Conservation (phyloP, 202 grass and related monocot genomes). For the Alloteropsis angusta region DNA sequence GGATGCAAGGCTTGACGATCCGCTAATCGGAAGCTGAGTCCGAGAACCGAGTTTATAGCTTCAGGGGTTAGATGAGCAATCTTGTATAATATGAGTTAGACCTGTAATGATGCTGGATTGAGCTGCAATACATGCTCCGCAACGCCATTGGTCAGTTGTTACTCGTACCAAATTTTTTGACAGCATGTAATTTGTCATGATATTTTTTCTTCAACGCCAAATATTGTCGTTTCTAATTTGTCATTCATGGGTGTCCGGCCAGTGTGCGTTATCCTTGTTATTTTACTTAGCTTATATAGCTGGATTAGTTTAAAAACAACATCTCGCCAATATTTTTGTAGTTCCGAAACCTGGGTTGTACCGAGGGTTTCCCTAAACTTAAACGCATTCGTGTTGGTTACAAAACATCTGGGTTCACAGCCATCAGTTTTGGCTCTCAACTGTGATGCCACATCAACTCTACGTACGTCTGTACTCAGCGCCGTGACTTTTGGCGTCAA, state of each 20-base stretch:
- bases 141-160: not conserved
- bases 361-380: not conserved
- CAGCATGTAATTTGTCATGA: not conserved
- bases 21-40: not conserved
- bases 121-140: not conserved
- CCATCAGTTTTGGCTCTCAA: too few relatives aligned
- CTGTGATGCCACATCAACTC: too few relatives aligned
- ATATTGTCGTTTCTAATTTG: not conserved
- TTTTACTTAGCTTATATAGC: too few relatives aligned
- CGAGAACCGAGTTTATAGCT: slow-evolving; percentile 3
- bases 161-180: not conserved
- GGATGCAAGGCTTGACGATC: slow-evolving; percentile 48
- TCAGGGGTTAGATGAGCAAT: slow-evolving; percentile 16
- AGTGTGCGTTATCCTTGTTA: not conserved
- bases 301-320: not conserved
- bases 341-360: not conserved
- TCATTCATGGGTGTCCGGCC: not conserved
- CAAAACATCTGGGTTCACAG: too few relatives aligned
- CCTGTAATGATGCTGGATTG: not conserved
- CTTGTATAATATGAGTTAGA: slow-evolving; percentile 15
- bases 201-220: not conserved
- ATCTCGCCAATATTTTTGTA: not conserved
- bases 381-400: not conserved
- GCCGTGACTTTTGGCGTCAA: too few relatives aligned
- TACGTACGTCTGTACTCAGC: too few relatives aligned